Evolutionary conservation across 768 basidiomycete genomes (phyloP).

Genomic region (Boletus subparvulus): DNA sequence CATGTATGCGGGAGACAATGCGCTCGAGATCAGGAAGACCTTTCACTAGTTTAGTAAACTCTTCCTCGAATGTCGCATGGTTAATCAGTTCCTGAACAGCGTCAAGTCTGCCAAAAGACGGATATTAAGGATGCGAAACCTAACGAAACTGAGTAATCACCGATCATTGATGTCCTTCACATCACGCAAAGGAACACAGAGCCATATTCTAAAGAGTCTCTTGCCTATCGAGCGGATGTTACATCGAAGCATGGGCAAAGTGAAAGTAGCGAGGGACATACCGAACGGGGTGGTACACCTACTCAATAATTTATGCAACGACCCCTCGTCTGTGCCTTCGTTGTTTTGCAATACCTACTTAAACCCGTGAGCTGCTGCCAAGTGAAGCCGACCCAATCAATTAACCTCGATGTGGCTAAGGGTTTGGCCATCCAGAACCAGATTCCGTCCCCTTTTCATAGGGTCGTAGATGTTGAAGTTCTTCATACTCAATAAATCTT

Average conservation of each 20-base stretch:
- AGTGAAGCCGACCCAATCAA: background rate
- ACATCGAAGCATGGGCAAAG: constrained; percentile 3
- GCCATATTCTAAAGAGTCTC: constrained; percentile 94
- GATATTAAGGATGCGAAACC: constrained; percentile 15
- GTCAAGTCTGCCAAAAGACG: constrained; percentile 62
- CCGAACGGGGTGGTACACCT: constrained; percentile 92
- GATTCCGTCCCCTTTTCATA: constrained; percentile 81
- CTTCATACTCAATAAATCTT: constrained; percentile 91
- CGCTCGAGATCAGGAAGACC: constrained; percentile 91
- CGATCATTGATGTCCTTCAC: constrained; percentile 85
- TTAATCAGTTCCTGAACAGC: constrained; percentile 90
- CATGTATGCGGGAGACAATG: constrained; percentile 92
- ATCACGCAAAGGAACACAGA: constrained; percentile 87
- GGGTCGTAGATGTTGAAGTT: constrained; percentile 99
- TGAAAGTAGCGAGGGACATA: constrained; percentile 28
- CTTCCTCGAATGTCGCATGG: constrained; percentile 71
- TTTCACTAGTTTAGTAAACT: constrained; percentile 75
- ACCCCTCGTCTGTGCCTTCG: constrained; percentile 91
- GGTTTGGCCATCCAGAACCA: constrained; percentile 92
- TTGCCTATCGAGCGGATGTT: constrained; percentile 60
- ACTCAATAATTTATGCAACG: constrained; percentile 76
- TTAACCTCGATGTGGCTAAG: constrained; percentile 90
- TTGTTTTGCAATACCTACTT: constrained; percentile 81
- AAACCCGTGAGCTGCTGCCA: constrained; percentile 3
- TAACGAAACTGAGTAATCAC: constrained; percentile 40